Evolutionary conservation across 805 yeast species (phyloP), one percentile per base, ranked within the genome.

Genomic region (Candida palmyrensis): DNA sequence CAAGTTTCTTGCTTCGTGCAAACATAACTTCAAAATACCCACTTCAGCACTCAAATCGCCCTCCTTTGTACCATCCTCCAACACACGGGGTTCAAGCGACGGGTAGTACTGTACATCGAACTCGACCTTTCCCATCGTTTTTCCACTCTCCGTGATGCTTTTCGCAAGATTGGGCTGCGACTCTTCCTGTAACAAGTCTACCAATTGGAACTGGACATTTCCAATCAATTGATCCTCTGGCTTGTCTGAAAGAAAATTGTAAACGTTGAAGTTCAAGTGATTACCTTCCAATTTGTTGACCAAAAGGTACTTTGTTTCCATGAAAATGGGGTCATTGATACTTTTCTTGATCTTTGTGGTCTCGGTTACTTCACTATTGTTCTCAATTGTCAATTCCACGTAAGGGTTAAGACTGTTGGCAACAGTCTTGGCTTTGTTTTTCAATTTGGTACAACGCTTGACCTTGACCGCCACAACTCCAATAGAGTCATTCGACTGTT

Each of bases 401-500:
- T 75, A 79, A 7, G 88, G 88, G 49, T 80, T 78, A 30, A 63
- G 47, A 39, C 52, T 48, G 29, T 57, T 50, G 21, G 52, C 50
- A 33, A 71, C 62, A 3, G 75, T 58, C 18, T 68, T 52, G 9
- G 48, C 36, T 7, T 66, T 59, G 17, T 59, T 54, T 37, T 70
- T 75, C 48, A 75, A 57, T 25, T 64, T 66, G 21, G 62, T 64
- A 25, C 76, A 79, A 32, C 77, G 71, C 39, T 71, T 67, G 29
- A 82, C 49, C 20, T 78, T 79, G 10, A 84, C 73, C 2, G 82
- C 81, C 39, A 80, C 60, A 37, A 77, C 78, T 44, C 90, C 92
- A 43, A 69, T 68, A 4, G 88, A 79, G 43, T 81, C 89, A 36
- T 78, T 77, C 5, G 75, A 57, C 48, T 74, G 75, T 27, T 69